Evolutionary conservation across 2,329 filamentous ascomycete genomes (phyloP).

Genomic region (Colletotrichum sp.): DNA sequence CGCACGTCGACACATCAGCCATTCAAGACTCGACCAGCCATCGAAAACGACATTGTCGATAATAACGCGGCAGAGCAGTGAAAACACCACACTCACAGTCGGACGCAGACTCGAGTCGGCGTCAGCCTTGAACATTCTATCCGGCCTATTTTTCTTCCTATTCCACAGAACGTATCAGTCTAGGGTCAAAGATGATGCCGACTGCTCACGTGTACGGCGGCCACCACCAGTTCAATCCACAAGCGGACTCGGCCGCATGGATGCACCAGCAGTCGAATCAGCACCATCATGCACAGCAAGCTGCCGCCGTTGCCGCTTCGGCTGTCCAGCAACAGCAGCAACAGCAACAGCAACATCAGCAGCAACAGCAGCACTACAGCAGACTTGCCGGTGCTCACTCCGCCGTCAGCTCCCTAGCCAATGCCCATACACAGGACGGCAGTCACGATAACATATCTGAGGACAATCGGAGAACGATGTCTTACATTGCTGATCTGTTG

Average conservation of each 20-base stretch:
- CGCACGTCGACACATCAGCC: not conserved
- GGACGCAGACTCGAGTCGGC: not conserved
- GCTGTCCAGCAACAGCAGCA: conserved; percentile 56
- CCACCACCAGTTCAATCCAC: conserved; percentile 70
- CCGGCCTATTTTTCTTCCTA: not conserved
- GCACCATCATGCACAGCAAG: conserved; percentile 61
- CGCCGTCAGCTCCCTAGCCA: conserved; percentile 29
- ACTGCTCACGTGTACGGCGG: conserved; percentile 66
- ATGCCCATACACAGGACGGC: conserved; percentile 57
- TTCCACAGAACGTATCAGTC: not conserved
- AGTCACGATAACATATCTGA: conserved; percentile 77
- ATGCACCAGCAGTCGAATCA: conserved; percentile 70
- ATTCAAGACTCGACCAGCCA: not conserved
- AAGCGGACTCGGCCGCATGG: conserved; percentile 67
- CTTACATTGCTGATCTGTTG: conserved; percentile 90
- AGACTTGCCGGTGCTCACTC: conserved; percentile 24
- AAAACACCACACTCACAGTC: not conserved
- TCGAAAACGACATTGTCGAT: not conserved
- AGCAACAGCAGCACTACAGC: conserved; percentile 50
- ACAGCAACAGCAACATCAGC: conserved; percentile 47
- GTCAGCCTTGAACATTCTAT: not conserved
- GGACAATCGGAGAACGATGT: conserved; percentile 91
- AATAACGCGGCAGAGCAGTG: not conserved
- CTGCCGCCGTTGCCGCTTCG: conserved; percentile 58
- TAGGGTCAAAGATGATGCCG: conserved; percentile 60